Base-by-base conservation (phyloP, 805 yeast genomes). In the Kodamaea kakaduensis region DNA sequence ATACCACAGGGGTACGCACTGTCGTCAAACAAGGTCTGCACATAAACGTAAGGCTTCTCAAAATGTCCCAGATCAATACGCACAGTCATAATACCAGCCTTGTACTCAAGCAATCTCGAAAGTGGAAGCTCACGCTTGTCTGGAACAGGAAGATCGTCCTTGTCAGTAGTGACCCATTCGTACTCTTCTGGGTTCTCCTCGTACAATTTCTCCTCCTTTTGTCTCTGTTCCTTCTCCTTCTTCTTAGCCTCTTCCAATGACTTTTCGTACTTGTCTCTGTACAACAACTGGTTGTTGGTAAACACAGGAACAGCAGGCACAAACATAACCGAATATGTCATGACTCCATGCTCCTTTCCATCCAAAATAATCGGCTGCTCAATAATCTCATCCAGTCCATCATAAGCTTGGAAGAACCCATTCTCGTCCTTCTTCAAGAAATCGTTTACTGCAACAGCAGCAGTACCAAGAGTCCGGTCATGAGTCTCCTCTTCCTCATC, bases 21-120 rank as follows among this genome's bases (percentile, higher is more conserved):
- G 48, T 84, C 89, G 56, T 84, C 94, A 42, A 82, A 67, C 35
- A 80, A 61, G 10, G 76, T 60, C 44, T 81, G 84, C 20, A 83
- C 64, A 45, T 56, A 75, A 4, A 71, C 53, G 32, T 73, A 77
- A 2, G 75, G 59, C 45, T 61, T 69, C 33, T 63, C 53, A 32
- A 80, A 64, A 8, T 49, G 51, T 37, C 84, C 89, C 7, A 58
- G 52, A 6, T 69, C 28, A 15, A 84, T 41, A 47, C 76, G 76
- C 25, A 81, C 69, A 20, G 74, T 69, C 32, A 83, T 50, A 25
- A 72, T 68, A 62, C 94, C 94, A 17, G 84, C 69, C 49, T 80
- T 72, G 54, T 73, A 67, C 20, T 69, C 52, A 22, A 78, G 43
- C 19, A 82, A 60, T 45, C 79, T 71, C 9, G 73, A 74, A 24